Evolutionary conservation across 139 green algal genomes (phyloP).

Genomic region (Coelastrella sp.): DNA sequence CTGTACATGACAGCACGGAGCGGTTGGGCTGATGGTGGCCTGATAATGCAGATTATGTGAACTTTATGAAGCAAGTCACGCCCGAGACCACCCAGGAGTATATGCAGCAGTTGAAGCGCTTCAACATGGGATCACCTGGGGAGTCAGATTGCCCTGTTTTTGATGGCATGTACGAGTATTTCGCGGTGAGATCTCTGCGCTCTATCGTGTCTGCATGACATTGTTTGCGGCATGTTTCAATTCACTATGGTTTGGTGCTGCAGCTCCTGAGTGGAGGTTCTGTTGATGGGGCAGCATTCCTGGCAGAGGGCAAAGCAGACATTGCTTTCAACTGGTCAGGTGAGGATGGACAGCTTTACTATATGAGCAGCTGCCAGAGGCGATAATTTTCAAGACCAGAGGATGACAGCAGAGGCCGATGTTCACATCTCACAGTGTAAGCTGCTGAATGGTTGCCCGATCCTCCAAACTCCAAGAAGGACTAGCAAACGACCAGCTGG

Average conservation of each 20-base stretch:
- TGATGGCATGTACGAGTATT: constrained; percentile 96
- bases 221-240: background rate
- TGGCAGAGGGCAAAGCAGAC: constrained; percentile 87
- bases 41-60: constrained; percentile 93
- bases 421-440: no score
- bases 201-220: background rate
- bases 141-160: constrained; percentile 98
- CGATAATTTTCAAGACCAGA: background rate
- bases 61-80: constrained; percentile 95
- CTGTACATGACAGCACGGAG: background rate
- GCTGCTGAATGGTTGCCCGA: no score
- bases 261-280: constrained; percentile 89
- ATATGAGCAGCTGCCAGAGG: background rate
- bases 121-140: constrained; percentile 95
- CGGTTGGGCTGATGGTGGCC: background rate
- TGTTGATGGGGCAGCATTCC: constrained; percentile 88
- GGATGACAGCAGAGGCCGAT: no score
- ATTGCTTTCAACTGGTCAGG: constrained; percentile 96
- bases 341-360: constrained; percentile 23
- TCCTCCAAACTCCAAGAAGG: no score
- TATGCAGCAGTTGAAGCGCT: constrained; percentile 92
- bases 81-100: constrained; percentile 97
- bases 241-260: constrained; percentile 11
- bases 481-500: no score
- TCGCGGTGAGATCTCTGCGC: constrained; percentile 19